Evolutionary conservation across 352 stramenopile genomes (phyloP).

Genomic region (Globisporangium carolinianum): DNA sequence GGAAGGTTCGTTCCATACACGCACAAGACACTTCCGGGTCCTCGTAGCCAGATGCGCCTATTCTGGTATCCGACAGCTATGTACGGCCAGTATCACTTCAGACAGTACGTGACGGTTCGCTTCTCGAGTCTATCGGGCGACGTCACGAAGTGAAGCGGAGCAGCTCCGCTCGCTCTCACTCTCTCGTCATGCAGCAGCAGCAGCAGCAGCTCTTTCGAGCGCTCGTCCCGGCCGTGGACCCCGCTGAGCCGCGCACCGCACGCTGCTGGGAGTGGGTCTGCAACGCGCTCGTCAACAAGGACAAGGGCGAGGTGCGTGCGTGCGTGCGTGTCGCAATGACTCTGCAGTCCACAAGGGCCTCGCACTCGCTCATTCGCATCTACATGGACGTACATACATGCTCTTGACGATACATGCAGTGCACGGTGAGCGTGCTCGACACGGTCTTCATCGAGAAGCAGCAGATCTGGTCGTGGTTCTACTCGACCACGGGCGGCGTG

Average conservation of each 20-base stretch:
- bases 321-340: slow-evolving; percentile 5
- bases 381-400: not conserved
- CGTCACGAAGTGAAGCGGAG: no score
- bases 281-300: slow-evolving; percentile 48
- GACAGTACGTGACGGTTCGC: no score
- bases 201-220: slow-evolving; percentile 44
- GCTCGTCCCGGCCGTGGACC: slow-evolving; percentile 44
- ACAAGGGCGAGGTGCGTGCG: slow-evolving; percentile 35
- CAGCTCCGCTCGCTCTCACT: no score
- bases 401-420: slow-evolving; percentile 13
- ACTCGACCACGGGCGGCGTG: slow-evolving; percentile 36
- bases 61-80: no score
- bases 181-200: no score
- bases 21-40: no score
- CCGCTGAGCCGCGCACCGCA: slow-evolving; percentile 35
- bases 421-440: slow-evolving; percentile 46
- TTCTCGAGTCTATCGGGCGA: no score
- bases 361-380: not conserved
- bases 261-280: slow-evolving; percentile 69
- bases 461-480: slow-evolving; percentile 80
- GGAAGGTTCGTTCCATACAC: no score
- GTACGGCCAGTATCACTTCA: no score
- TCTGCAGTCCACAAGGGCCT: not conserved
- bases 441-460: slow-evolving; percentile 70
- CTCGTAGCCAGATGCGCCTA: no score